phyloP scores from a whole-genome alignment of 768 basidiomycete species.

The Mycena rosella region DNA sequence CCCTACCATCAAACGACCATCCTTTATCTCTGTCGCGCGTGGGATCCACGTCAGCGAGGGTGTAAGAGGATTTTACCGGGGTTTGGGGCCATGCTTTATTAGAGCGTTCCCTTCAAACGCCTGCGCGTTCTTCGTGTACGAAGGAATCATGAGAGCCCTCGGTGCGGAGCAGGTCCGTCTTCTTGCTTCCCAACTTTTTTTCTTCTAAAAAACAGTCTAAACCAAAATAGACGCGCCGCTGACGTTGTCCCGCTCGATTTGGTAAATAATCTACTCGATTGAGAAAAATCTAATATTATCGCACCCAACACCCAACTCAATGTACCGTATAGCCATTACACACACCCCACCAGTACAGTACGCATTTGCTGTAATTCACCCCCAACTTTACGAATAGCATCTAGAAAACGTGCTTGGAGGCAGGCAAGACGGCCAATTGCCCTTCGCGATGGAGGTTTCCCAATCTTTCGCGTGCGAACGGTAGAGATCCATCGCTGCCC shows the following conservation, averaged over 20 bases:
- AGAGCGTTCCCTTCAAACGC: constrained; percentile 87
- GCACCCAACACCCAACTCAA: constrained; percentile 13
- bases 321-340: constrained; percentile 13
- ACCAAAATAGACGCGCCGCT: constrained; percentile 54
- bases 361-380: not conserved
- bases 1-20: constrained; percentile 51
- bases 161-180: constrained; percentile 73
- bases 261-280: not conserved
- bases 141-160: constrained; percentile 74
- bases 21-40: constrained; percentile 63
- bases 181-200: constrained; percentile 11
- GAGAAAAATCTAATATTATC: constrained; percentile 8
- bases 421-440: constrained; percentile 81
- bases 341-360: constrained; percentile 6
- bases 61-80: constrained; percentile 70
- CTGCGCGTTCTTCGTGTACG: constrained; percentile 83
- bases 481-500: constrained; percentile 68
- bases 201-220: not conserved
- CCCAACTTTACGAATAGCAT: constrained; percentile 60
- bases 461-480: constrained; percentile 72
- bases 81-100: constrained; percentile 74
- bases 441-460: constrained; percentile 70
- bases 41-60: constrained; percentile 69
- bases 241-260: not conserved
- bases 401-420: constrained; percentile 86